Evolutionary conservation across 768 basidiomycete species (phyloP).

Genomic region (Podaxis sp.): DNA sequence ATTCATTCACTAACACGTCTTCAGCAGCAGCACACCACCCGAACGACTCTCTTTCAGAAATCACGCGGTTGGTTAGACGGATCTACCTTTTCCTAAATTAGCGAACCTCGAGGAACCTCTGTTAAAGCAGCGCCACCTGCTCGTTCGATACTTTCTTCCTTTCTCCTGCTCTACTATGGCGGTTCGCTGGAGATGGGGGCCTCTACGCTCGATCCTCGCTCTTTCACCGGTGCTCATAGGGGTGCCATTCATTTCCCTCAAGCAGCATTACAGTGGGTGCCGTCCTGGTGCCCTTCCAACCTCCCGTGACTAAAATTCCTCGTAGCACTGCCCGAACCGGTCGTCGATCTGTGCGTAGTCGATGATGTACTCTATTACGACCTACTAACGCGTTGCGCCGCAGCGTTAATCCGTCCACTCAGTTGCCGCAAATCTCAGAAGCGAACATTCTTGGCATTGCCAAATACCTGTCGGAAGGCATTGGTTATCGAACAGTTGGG

Average conservation of each 20-base stretch:
- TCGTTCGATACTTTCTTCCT: neutral
- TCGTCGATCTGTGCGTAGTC: conserved; percentile 48
- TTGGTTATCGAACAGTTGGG: conserved; percentile 91
- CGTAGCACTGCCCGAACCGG: conserved; percentile 57
- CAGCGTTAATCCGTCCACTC: conserved; percentile 50
- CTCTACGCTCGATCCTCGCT: conserved; percentile 53
- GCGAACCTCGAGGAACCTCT: conserved; percentile 5
- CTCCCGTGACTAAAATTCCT: conserved; percentile 9
- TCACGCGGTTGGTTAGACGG: conserved; percentile 2
- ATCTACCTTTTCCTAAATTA: conserved; percentile 8
- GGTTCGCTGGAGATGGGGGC: conserved; percentile 50
- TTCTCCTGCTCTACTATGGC: conserved; percentile 23
- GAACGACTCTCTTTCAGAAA: conserved; percentile 1
- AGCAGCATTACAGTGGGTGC: conserved; percentile 49
- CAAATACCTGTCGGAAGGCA: conserved; percentile 75
- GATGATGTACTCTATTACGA: neutral
- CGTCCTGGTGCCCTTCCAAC: neutral
- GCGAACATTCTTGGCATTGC: conserved; percentile 61
- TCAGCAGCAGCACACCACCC: neutral
- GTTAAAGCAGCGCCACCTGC: neutral
- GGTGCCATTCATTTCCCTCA: conserved; percentile 45
- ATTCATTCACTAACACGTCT: neutral
- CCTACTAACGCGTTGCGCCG: neutral
- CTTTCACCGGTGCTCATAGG: conserved; percentile 55
- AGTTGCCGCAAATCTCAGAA: conserved; percentile 72